Conservation (phyloP, 176 grass and related monocot species). For the Eragrostis curvula region DNA sequence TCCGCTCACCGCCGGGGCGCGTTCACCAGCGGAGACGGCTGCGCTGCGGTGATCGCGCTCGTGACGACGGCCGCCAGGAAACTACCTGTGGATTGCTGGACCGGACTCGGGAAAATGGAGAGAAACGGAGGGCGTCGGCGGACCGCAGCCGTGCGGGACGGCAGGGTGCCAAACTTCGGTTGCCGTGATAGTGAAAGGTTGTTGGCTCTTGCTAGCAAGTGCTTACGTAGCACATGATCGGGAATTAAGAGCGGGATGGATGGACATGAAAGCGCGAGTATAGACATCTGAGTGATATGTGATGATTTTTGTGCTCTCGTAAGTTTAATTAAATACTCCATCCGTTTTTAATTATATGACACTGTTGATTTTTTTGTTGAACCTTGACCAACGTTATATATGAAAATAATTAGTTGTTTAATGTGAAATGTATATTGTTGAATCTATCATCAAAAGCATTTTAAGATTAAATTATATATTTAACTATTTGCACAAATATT, state of each 20-base stretch:
- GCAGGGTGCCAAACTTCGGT: not conserved
- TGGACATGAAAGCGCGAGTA: no score
- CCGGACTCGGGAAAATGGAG: not conserved
- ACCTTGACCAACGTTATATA: no score
- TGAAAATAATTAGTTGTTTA: no score
- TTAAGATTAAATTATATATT: no score
- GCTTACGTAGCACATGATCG: conserved; percentile 10
- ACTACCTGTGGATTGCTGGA: not conserved
- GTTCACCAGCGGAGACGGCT: not conserved
- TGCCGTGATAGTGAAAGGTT: not conserved
- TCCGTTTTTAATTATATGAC: no score
- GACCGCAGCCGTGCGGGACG: not conserved
- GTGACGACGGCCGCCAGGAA: conserved; percentile 22
- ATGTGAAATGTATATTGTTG: no score
- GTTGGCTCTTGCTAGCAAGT: not conserved
- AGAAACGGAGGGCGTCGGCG: not conserved
- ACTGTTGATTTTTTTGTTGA: no score
- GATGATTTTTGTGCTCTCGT: no score
- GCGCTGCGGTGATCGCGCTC: not conserved
- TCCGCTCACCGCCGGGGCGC: not conserved
- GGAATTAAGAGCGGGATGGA: not conserved
- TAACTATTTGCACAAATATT: no score
- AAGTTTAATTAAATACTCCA: no score
- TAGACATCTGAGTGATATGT: no score
- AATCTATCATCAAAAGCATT: no score